phyloP scores from a whole-genome alignment of 805 yeast genomes.

The Zygosaccharomyces siamensis region DNA sequence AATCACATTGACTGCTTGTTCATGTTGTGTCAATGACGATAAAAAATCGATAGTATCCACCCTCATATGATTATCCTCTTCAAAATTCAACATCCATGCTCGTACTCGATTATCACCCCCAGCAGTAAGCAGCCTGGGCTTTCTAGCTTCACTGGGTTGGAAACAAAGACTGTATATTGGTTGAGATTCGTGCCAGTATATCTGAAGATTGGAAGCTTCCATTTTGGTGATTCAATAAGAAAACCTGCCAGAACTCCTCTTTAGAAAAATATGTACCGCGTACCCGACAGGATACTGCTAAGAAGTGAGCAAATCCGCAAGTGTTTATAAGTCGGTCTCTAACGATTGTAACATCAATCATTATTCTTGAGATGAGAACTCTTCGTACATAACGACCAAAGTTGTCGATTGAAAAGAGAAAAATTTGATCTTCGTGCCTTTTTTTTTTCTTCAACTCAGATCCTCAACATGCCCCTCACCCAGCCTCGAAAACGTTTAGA shows the following conservation, averaged over 20 bases:
- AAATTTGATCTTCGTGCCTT: not conserved
- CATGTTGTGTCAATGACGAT: conserved; percentile 78
- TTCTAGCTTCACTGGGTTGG: conserved; percentile 42
- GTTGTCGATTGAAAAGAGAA: not conserved
- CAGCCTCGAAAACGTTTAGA: too few species aligned
- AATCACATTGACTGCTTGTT: conserved; percentile 91
- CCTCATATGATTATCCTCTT: conserved; percentile 23
- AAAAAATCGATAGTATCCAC: conserved; percentile 61
- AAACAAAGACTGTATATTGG: conserved; percentile 68
- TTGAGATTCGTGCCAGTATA: conserved; percentile 50
- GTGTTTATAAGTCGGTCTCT: too few species aligned
- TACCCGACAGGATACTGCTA: too few species aligned
- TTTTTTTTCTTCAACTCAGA: not conserved
- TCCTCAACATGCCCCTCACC: too few species aligned
- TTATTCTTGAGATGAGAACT: not conserved
- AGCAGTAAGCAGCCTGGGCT: conserved; percentile 69
- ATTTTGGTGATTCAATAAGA: not conserved
- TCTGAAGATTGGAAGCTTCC: conserved; percentile 31
- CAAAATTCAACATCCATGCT: conserved; percentile 40
- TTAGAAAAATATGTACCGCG: not conserved
- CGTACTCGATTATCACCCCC: conserved; percentile 95
- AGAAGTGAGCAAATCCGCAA: not conserved
- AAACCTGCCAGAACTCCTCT: not conserved
- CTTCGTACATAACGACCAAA: conserved; percentile 1
- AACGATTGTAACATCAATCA: not conserved